phyloP scores from a whole-genome alignment of 2,329 filamentous ascomycete species.

The Thelonectria rubi region DNA sequence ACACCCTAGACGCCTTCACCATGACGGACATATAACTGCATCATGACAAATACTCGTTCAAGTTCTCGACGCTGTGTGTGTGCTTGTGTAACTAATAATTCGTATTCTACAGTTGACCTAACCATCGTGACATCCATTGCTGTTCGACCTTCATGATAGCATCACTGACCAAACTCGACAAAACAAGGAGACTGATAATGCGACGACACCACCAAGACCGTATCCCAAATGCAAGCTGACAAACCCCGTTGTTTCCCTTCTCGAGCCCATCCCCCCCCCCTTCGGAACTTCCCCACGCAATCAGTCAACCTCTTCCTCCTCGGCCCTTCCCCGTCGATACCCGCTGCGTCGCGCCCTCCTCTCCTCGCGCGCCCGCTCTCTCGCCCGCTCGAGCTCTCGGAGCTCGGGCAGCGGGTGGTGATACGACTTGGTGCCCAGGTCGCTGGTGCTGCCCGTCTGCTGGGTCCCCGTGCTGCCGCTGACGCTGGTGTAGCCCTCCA shows the following conservation, averaged over 20 bases:
- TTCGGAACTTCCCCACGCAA: background rate
- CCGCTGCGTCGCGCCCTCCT: slow-evolving; percentile 48
- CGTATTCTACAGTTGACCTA: slow-evolving; percentile 22
- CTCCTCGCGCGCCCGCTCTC: slow-evolving; percentile 48
- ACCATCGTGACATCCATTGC: slow-evolving; percentile 22
- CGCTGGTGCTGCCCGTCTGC: slow-evolving; percentile 52
- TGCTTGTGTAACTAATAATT: slow-evolving; percentile 12
- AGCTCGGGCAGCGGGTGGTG: slow-evolving; percentile 64
- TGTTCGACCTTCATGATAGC: slow-evolving; percentile 21
- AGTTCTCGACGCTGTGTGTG: slow-evolving; percentile 4
- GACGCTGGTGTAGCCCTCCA: slow-evolving; percentile 49
- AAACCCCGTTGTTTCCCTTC: background rate
- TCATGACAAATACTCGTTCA: background rate
- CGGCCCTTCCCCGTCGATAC: slow-evolving; percentile 46
- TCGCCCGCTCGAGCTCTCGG: slow-evolving; percentile 47
- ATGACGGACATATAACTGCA: too few relatives aligned
- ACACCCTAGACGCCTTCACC: too few relatives aligned
- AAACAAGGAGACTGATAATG: slow-evolving; percentile 4
- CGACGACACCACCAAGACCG: slow-evolving; percentile 1
- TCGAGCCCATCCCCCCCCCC: background rate
- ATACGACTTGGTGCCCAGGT: slow-evolving; percentile 67
- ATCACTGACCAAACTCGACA: slow-evolving; percentile 14
- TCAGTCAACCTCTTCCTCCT: slow-evolving; percentile 39
- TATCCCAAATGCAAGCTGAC: slow-evolving; percentile 2
- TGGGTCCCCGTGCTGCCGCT: slow-evolving; percentile 43